Conservation (phyloP, 2,329 filamentous ascomycete genomes). For the Lojkania enalia region DNA sequence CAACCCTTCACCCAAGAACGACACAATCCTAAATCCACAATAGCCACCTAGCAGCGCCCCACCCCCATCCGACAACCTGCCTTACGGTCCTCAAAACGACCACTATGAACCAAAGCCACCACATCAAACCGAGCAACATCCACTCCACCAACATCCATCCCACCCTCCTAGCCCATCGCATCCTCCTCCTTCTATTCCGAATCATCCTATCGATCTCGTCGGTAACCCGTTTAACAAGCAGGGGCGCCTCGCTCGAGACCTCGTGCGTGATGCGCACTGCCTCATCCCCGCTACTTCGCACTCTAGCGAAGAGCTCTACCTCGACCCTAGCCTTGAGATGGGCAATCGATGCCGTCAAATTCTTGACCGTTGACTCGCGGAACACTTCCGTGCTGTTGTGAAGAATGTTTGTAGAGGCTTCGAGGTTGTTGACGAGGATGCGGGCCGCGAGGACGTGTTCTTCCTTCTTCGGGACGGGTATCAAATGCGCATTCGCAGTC, state of each 20-base stretch:
- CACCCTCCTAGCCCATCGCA: slow-evolving; percentile 73
- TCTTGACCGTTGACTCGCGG: slow-evolving; percentile 49
- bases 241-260: slow-evolving; percentile 73
- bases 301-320: slow-evolving; percentile 59
- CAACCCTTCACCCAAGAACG: too few species aligned
- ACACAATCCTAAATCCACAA: slow-evolving; percentile 60
- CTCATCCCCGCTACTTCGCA: slow-evolving; percentile 71
- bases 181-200: slow-evolving; percentile 70
- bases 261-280: slow-evolving; percentile 79
- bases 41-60: slow-evolving; percentile 73
- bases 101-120: slow-evolving; percentile 91
- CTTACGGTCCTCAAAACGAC: slow-evolving; percentile 70
- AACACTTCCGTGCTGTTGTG: slow-evolving; percentile 57
- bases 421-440: slow-evolving; percentile 54
- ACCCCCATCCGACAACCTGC: slow-evolving; percentile 63
- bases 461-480: slow-evolving; percentile 54
- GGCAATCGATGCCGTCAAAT: slow-evolving; percentile 50
- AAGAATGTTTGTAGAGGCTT: slow-evolving; percentile 50
- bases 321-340: slow-evolving; percentile 52
- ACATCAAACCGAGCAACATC: slow-evolving; percentile 85
- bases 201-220: slow-evolving; percentile 73
- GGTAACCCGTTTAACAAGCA: slow-evolving; percentile 77
- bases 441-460: slow-evolving; percentile 59
- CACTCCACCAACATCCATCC: slow-evolving; percentile 87
- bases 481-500: slow-evolving; percentile 47